Base-by-base conservation (phyloP, 2,329 filamentous ascomycete species). In the Calonectria pauciramosa region DNA sequence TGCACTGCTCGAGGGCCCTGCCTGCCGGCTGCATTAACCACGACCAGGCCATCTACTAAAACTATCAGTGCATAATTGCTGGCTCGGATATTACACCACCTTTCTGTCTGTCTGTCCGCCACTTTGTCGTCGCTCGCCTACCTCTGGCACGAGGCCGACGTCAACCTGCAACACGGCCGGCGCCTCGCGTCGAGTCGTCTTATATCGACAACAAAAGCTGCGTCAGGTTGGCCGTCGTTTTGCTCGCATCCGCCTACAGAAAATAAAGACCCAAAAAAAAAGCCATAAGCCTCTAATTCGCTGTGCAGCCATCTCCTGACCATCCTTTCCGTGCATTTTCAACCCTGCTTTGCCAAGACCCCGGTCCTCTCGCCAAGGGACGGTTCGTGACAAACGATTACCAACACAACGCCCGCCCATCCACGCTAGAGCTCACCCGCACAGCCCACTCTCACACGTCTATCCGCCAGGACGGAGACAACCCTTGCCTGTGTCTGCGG, bases 391-490 rank as follows among this genome's bases (percentile, higher is more conserved):
- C 66, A 66, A 70, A 49, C 18, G 32, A 32, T 47, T n/a, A 64
- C 56, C 56, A 63, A 60, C 68, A 36, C 32, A 64, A 69, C 49
- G 49, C 65, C 66, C 66, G 49, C 36, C 59, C 56, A 59, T 49
- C 14, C 41, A 51, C 60, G 32, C 34, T 44, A 47, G 63, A 60
- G 38, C 60, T 71, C 51, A 60, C 59, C 47, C 52, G 51, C 63
- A 71, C 70, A 72, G 38, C 64, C 65, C 52, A 67, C 60, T 23
- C 47, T 65, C 70, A 44, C 70, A 68, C 64, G 51, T 71, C 38
- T 64, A 49, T 56, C 60, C 38, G 51, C 70, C 60, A 52, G 13
- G 30, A 65, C 70, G 70, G 70, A 72, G 52, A 41, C 44, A 70
- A 34, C 70, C 64, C 30, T 72, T 28, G 49, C 60, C 26, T 59